phyloP scores from a whole-genome alignment of 345 rosid genomes.

The Corchorus olitorius region DNA sequence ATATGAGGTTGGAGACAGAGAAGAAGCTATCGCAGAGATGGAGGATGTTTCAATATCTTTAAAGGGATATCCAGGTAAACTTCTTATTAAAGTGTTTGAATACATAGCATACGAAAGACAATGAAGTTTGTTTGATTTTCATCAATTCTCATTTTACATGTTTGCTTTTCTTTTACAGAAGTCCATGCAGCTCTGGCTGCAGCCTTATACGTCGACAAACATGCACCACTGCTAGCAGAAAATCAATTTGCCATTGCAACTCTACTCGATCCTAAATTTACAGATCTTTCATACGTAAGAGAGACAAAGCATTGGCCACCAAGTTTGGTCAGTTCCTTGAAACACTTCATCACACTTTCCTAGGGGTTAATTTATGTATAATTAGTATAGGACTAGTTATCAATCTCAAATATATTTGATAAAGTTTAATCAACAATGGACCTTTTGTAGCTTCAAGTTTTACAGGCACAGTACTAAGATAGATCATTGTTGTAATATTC shows the following conservation, averaged over 20 bases:
- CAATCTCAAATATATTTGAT: background rate
- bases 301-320: slow-evolving; percentile 74
- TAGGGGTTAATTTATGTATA: slow-evolving; percentile 17
- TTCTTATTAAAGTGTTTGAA: background rate
- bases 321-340: slow-evolving; percentile 60
- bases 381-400: too few species aligned
- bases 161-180: slow-evolving; percentile 34
- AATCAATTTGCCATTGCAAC: slow-evolving; percentile 64
- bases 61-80: slow-evolving; percentile 61
- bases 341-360: slow-evolving; percentile 57
- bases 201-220: slow-evolving; percentile 59
- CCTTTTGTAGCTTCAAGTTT: background rate
- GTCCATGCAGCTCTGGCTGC: slow-evolving; percentile 69
- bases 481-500: background rate
- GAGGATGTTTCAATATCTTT: slow-evolving; percentile 61
- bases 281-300: slow-evolving; percentile 53
- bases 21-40: slow-evolving; percentile 65
- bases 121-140: background rate
- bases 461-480: background rate
- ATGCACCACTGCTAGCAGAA: slow-evolving; percentile 58
- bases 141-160: background rate
- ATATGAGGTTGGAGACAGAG: slow-evolving; percentile 58
- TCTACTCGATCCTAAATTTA: slow-evolving; percentile 59
- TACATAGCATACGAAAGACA: background rate
- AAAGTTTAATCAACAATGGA: background rate